Evolutionary conservation across 805 yeast species (phyloP).

Genomic region (Yarrowia phangngaensis): DNA sequence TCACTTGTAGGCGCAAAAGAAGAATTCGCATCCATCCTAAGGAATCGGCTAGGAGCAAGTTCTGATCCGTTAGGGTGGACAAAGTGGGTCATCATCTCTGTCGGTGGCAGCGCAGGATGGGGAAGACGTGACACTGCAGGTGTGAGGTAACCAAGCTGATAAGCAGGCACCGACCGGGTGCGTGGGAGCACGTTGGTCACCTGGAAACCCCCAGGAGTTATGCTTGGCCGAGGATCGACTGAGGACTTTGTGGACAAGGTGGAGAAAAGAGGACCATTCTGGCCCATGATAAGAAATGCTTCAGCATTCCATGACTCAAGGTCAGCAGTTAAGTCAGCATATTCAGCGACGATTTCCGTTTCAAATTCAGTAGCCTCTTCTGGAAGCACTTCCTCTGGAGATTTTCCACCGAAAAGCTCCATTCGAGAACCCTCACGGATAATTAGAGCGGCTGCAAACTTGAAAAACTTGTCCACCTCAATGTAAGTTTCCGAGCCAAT

Average conservation of each 20-base stretch:
- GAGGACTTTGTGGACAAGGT: slow-evolving; percentile 65
- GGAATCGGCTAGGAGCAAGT: slow-evolving; percentile 63
- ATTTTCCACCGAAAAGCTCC: slow-evolving; percentile 28
- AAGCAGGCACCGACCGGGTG: slow-evolving; percentile 38
- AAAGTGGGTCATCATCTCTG: slow-evolving; percentile 47
- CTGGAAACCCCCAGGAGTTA: slow-evolving; percentile 62
- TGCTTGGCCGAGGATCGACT: slow-evolving; percentile 68
- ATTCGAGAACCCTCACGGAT: slow-evolving; percentile 39
- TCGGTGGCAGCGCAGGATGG: slow-evolving; percentile 49
- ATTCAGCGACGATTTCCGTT: slow-evolving; percentile 33
- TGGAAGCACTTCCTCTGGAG: slow-evolving; percentile 21
- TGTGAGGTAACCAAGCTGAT: slow-evolving; percentile 47
- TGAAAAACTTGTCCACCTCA: slow-evolving; percentile 37
- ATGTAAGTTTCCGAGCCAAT: slow-evolving; percentile 36
- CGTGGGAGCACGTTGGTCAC: slow-evolving; percentile 67
- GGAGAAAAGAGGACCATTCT: slow-evolving; percentile 75
- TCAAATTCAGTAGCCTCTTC: slow-evolving; percentile 30
- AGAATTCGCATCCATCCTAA: slow-evolving; percentile 48
- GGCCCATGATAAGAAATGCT: slow-evolving; percentile 56
- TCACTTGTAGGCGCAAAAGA: slow-evolving; percentile 67
- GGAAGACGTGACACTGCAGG: slow-evolving; percentile 47
- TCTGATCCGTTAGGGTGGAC: slow-evolving; percentile 43
- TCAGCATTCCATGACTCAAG: slow-evolving; percentile 88
- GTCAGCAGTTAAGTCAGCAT: slow-evolving; percentile 46
- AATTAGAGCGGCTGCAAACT: slow-evolving; percentile 37